A percentile compares a stretch with the other conserved stretches of the same genome.
phyloP scores from a whole-genome alignment of 2,329 filamentous ascomycete genomes.

The Calonectria hawksworthii region DNA sequence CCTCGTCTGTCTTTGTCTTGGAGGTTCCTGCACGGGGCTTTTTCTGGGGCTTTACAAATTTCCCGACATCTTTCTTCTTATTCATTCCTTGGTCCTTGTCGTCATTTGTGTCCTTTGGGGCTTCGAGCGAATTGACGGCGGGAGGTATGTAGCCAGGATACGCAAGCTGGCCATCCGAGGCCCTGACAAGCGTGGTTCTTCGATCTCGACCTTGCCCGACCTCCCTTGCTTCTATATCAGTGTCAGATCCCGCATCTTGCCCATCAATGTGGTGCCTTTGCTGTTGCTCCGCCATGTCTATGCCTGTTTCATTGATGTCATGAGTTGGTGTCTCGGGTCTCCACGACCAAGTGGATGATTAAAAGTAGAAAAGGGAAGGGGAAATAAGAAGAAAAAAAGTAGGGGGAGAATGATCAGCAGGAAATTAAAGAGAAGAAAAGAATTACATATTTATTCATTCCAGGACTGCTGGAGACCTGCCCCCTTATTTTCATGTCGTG shows the following conservation, averaged over 20 bases:
- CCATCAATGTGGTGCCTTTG: not conserved
- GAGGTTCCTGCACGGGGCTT: not conserved
- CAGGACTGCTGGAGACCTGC: not conserved
- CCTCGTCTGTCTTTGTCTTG: not conserved
- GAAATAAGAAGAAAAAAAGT: not conserved
- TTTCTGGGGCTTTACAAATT: not conserved
- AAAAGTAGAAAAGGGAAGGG: no score
- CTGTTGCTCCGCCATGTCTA: not conserved
- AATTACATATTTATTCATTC: not conserved
- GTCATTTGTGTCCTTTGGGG: not conserved
- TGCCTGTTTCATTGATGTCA: not conserved
- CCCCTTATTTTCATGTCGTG: not conserved
- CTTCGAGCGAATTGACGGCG: not conserved
- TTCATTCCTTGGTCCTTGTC: not conserved
- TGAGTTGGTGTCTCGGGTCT: not conserved
- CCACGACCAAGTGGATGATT: no score
- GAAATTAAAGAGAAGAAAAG: not conserved
- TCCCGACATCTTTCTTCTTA: not conserved
- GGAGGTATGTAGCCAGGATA: conserved; percentile 21
- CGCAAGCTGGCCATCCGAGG: conserved; percentile 14
- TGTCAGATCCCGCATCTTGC: not conserved
- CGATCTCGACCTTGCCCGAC: not conserved
- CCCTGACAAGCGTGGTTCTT: not conserved
- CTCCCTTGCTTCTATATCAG: not conserved
- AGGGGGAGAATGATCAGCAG: no score